Base-by-base conservation (phyloP, 768 basidiomycete genomes). In the Tylopilus felleus region DNA sequence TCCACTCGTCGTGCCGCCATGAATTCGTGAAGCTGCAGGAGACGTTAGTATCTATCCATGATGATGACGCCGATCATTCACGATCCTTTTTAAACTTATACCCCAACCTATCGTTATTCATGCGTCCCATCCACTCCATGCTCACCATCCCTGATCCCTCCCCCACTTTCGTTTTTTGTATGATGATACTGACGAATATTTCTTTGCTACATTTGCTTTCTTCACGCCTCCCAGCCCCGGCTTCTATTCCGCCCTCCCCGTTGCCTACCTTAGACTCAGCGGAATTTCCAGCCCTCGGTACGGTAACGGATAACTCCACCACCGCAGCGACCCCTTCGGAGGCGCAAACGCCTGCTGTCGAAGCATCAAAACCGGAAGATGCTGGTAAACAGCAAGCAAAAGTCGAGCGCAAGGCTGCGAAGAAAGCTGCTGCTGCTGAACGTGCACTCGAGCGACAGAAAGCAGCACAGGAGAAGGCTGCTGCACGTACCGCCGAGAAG, bases 251-350 rank as follows among this genome's bases (percentile, higher is more conserved):
- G 43, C 74, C 79, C 48, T 72, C 76, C 55, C 74, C 73, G 48
- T 74, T 77, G 52, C 77, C 77, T 48, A 68, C 71, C 45, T 65
- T 90, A 51, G 88, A 88, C 57, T 73, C 82, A 38, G 73, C 80
- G 65, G 90, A 92, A 69, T 92, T 92, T 67, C 90, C 89, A 49
- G 87, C 88, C 35, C 75, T 92, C 22, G 55, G 62, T 31, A 46
- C 66, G 13, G 57, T 48, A 19, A 57, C 50, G 28, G 57, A 66
- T 40, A 59, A 45, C 33, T 36, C 51, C 21, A 33, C 43, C 21
- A 55, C 46, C 23, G 36, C 48, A 8, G 40, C 54, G 19, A 50
- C 56, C 41, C 44, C 52, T 12, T 38, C 61, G 51, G 71, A 68
- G 48, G 70, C 67, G 14, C 68, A 60, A 47, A 52, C 28, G 3